Conservation (phyloP, 2,329 filamentous ascomycete species). For the Botrytis fragariae region DNA sequence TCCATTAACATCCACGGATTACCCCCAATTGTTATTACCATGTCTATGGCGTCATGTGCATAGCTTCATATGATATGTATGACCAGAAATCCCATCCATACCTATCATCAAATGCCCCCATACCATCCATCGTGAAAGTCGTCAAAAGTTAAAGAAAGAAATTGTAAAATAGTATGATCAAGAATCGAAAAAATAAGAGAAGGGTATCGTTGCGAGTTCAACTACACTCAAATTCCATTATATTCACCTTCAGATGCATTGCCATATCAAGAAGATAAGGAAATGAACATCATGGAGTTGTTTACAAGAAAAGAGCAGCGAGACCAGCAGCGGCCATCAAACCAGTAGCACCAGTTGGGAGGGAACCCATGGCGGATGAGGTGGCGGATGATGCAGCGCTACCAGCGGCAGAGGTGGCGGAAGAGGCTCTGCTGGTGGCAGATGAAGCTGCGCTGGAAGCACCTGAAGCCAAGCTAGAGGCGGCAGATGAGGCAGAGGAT, state of each 20-base stretch:
- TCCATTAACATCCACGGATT: constrained; percentile 13
- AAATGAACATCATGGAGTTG: constrained; percentile 1
- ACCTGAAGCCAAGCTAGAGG: constrained; percentile 27
- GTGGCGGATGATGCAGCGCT: constrained; percentile 7
- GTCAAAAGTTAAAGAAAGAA: constrained; percentile 18
- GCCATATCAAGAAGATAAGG: constrained; percentile 13
- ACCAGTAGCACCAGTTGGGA: constrained; percentile 29
- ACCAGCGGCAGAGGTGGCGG: constrained; percentile 23
- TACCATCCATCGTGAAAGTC: constrained; percentile 16
- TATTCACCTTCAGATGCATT: constrained; percentile 21
- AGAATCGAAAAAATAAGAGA: constrained; percentile 26
- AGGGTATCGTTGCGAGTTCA: constrained; percentile 30
- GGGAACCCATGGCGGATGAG: constrained; percentile 6
- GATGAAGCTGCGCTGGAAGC: constrained; percentile 18
- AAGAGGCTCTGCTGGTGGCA: constrained; percentile 13
- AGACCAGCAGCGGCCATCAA: constrained; percentile 36
- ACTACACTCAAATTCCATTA: constrained; percentile 20
- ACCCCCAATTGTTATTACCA: constrained; percentile 3
- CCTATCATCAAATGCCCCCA: constrained; percentile 7
- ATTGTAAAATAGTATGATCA: constrained; percentile 19
- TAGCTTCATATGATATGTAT: constrained; percentile 5
- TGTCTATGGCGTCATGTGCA: constrained; percentile 14
- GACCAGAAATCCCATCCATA: constrained; percentile 15
- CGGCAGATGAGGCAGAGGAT: constrained; percentile 17
- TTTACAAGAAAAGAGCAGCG: constrained; percentile 37